phyloP scores from a whole-genome alignment of 148 eudicot species.

The Mesembryanthemum crystallinum region DNA sequence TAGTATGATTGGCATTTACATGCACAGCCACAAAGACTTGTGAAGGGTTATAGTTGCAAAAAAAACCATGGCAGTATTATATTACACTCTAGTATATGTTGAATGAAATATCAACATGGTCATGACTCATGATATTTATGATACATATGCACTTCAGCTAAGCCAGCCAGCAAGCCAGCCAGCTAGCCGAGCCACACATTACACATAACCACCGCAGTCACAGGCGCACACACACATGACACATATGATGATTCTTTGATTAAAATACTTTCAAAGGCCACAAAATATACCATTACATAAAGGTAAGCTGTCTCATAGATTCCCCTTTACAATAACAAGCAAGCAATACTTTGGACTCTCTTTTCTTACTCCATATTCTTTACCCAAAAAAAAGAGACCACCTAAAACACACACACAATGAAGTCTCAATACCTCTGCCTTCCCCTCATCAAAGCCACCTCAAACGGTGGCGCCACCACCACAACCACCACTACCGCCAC shows the following conservation, averaged over 20 bases:
- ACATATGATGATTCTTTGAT: constrained; percentile 11
- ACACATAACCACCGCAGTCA: constrained; percentile 14
- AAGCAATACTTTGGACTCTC: background rate
- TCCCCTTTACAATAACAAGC: background rate
- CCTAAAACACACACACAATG: constrained; percentile 13
- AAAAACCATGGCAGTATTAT: too few species aligned
- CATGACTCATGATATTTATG: too few species aligned
- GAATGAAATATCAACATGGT: too few species aligned
- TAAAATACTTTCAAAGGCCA: constrained; percentile 7
- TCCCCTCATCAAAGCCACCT: constrained; percentile 35
- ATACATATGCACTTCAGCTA: background rate
- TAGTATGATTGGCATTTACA: too few species aligned
- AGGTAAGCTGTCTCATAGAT: constrained; percentile 29
- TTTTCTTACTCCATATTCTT: background rate
- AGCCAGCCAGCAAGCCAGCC: background rate
- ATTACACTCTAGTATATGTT: too few species aligned
- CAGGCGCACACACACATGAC: background rate
- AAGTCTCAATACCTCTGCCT: constrained; percentile 51
- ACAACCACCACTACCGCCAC: constrained; percentile 9
- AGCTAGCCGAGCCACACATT: background rate
- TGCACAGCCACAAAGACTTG: too few species aligned
- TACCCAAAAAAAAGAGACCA: background rate
- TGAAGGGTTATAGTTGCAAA: too few species aligned
- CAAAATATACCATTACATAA: constrained; percentile 1
- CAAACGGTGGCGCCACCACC: constrained; percentile 5